Conservation (phyloP, 441 rosid genomes). For the Hura crepitans region DNA sequence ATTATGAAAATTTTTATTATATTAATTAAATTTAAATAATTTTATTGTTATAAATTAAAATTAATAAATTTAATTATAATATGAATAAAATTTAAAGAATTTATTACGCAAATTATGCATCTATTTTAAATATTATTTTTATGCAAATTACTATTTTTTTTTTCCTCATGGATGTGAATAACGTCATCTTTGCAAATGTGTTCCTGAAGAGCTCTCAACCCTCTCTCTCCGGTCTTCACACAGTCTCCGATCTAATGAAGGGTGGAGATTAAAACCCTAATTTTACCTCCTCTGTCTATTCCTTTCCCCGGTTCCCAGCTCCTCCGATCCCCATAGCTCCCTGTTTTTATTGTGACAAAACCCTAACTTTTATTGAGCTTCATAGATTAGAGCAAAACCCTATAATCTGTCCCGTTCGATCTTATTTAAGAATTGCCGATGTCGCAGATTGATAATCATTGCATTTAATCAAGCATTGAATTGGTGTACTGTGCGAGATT, state of each 20-base stretch:
- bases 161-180: not conserved
- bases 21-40: too few relatives aligned
- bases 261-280: slow-evolving; percentile 37
- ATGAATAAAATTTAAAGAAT: too few relatives aligned
- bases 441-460: slow-evolving; percentile 19
- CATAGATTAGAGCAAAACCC: slow-evolving; percentile 34
- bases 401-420: slow-evolving; percentile 26
- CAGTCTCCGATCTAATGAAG: slow-evolving; percentile 26
- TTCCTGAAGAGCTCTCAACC: not conserved
- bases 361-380: slow-evolving; percentile 33
- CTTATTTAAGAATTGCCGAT: slow-evolving; percentile 21
- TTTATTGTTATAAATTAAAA: too few relatives aligned
- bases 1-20: too few relatives aligned
- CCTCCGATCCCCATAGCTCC: slow-evolving; percentile 28
- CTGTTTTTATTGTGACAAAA: slow-evolving; percentile 25
- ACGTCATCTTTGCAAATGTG: slow-evolving; percentile 12
- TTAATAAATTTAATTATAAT: too few relatives aligned
- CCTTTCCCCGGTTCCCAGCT: not conserved
- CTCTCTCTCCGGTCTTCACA: slow-evolving; percentile 13
- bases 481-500: slow-evolving; percentile 29
- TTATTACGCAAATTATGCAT: too few relatives aligned
- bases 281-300: not conserved
- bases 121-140: too few relatives aligned
- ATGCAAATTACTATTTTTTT: too few relatives aligned
- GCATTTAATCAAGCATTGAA: slow-evolving; percentile 17